Conservation (phyloP, 208 protist species). For the Acanthamoeba rhysodes region DNA sequence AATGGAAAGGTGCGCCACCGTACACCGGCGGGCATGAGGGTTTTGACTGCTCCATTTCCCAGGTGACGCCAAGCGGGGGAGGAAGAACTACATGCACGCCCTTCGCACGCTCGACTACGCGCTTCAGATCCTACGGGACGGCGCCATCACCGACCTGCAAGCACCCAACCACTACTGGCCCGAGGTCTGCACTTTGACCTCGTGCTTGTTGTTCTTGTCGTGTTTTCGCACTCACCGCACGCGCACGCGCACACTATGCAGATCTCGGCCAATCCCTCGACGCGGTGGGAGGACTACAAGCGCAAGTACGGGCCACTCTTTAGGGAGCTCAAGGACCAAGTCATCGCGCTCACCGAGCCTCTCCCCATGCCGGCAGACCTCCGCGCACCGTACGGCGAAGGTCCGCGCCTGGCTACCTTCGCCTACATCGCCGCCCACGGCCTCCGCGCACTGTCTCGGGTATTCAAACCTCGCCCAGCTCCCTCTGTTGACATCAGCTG, state of each 20-base stretch:
- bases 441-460: background rate
- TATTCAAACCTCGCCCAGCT: background rate
- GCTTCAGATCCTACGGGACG: background rate
- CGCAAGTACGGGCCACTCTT: background rate
- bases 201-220: too few species aligned
- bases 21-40: too few species aligned
- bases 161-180: background rate
- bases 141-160: background rate
- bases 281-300: constrained; percentile 11
- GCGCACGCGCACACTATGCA: background rate
- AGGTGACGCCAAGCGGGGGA: background rate
- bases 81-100: constrained; percentile 18
- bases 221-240: too few species aligned
- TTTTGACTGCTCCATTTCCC: background rate
- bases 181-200: background rate
- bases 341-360: constrained; percentile 14
- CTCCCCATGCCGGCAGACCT: background rate
- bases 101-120: constrained; percentile 1
- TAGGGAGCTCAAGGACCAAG: background rate
- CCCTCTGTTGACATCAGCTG: background rate
- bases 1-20: background rate
- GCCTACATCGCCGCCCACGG: background rate
- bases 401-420: background rate
- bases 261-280: background rate
- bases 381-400: background rate